Evolutionary conservation across 176 grass and related monocot species (phyloP).

Genomic region (Canna indica): DNA sequence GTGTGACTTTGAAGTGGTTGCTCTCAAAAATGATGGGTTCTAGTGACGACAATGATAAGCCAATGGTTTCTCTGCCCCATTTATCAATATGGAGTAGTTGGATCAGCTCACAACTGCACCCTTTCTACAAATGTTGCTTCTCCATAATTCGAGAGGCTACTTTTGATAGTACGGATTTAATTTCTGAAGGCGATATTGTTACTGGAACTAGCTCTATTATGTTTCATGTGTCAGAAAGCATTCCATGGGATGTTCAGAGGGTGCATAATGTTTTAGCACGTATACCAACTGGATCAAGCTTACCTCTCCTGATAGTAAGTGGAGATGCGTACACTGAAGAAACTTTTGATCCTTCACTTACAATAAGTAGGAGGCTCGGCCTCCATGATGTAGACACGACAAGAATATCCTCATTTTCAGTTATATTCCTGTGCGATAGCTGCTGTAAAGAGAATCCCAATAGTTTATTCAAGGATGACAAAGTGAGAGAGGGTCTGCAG

Average conservation of each 20-base stretch:
- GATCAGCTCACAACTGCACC: conserved; percentile 19
- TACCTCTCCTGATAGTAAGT: conserved; percentile 74
- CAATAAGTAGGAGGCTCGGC: conserved; percentile 48
- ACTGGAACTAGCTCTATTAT: conserved; percentile 39
- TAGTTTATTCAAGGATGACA: conserved; percentile 65
- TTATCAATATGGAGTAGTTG: conserved; percentile 61
- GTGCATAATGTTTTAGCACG: conserved; percentile 36
- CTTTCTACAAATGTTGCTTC: conserved; percentile 36
- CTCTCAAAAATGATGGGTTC: conserved; percentile 63
- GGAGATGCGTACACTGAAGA: conserved; percentile 41
- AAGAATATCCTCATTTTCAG: conserved; percentile 39
- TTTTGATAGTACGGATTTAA: conserved; percentile 33
- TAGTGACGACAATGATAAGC: conserved; percentile 32
- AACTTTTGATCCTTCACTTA: conserved; percentile 31
- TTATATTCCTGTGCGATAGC: conserved; percentile 72
- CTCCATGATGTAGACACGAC: conserved; percentile 28
- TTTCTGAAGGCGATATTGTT: conserved; percentile 31
- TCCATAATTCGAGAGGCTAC: conserved; percentile 44
- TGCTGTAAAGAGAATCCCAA: conserved; percentile 26
- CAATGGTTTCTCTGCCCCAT: conserved; percentile 27
- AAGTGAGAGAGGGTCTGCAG: conserved; percentile 51
- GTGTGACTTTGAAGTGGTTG: conserved; percentile 54
- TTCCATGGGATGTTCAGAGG: conserved; percentile 65
- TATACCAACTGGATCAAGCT: conserved; percentile 49
- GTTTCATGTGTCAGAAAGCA: conserved; percentile 72